Evolutionary conservation across 1,284 basidiomycete genomes (phyloP), one percentile per base, ranked within the genome.

Genomic region (Sanghuangporus baumii): DNA sequence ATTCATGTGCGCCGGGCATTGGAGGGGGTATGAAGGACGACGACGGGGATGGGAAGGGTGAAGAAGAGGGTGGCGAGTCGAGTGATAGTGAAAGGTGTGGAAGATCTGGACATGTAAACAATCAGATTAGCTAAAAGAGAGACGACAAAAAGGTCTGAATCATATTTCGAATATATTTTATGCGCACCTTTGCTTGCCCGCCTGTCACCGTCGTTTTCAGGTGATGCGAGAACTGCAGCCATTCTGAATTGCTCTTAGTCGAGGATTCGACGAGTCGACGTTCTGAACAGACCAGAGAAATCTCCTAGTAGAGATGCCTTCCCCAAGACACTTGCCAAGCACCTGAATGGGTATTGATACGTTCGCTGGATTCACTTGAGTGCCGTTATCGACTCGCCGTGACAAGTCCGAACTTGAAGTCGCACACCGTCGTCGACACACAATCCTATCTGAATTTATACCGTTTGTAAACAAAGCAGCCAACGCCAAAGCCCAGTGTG

Each of bases 31-130:
- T 79, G 74, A 62, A 86, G 77, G 68, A 87, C 83, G 69, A 85
- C 83, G 72, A 87, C 86, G 23, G 84, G 83, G 1, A 84, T 82
- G 12, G 80, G 73, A 23, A 81, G 77, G 9, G 85, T 84, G n/a
- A 86, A 84, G 65, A 75, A 77, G 9, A 84, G 76, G 65, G 74
- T 77, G 64, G 81, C 64, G 72, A 87, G 82, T 26, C 72, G 75
- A 46, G 80, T 78, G 71, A 85, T 85, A 68, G 69, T 61, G 63
- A 65, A 12, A 61, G 63, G 23, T 61, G 54, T 20, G 63, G 59
- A 38, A 61, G 54, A 54, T 60, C 59, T 64, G 9, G 16, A 4
- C 11, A 23, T 12, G 11, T 36, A 34, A 11, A 20, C n/a, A 56
- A 55, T 7, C 6, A 52, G 18, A 11, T 40, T 12, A 31, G 11